A percentile compares a stretch with the other conserved stretches of the same genome.
Evolutionary conservation across 1,284 basidiomycete genomes (phyloP).

Genomic region (Afroboletus lepidellus): DNA sequence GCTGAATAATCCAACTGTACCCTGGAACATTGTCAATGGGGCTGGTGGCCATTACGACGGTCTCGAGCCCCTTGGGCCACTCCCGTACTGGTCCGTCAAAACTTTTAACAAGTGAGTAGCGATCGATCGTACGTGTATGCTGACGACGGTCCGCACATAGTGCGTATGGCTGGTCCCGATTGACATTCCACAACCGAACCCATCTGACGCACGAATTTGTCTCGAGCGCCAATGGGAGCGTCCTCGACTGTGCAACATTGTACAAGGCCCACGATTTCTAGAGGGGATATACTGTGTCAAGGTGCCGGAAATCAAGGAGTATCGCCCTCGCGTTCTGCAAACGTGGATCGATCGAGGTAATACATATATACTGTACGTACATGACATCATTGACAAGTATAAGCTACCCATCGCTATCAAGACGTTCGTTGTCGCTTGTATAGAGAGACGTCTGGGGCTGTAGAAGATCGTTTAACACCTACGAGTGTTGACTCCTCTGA

Average conservation of each 20-base stretch:
- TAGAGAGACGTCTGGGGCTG: too few relatives aligned
- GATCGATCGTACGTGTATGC: background rate
- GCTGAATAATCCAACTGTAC: slow-evolving; percentile 26
- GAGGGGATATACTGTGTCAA: too few relatives aligned
- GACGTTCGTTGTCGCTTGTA: too few relatives aligned
- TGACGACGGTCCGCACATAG: slow-evolving; percentile 2
- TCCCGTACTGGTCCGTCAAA: slow-evolving; percentile 10
- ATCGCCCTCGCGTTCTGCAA: too few relatives aligned
- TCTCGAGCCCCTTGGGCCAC: slow-evolving; percentile 17
- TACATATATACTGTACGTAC: too few relatives aligned
- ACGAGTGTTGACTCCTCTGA: too few relatives aligned
- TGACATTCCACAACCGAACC: slow-evolving; percentile 32
- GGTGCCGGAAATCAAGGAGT: too few relatives aligned
- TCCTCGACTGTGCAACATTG: slow-evolving; percentile 28
- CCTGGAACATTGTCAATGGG: slow-evolving; percentile 32
- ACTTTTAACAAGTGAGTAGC: slow-evolving; percentile 17
- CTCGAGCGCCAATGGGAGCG: slow-evolving; percentile 27
- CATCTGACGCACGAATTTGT: slow-evolving; percentile 31
- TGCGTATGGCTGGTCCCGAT: slow-evolving; percentile 29
- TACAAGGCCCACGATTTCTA: slow-evolving; percentile 28
- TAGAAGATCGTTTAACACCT: too few relatives aligned
- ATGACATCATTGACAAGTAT: too few relatives aligned
- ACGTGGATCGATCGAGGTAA: too few relatives aligned
- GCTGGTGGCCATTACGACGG: slow-evolving; percentile 33
- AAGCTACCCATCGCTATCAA: too few relatives aligned